These are phyloP conservation scores for Neonectria ditissima DNA, from an alignment of 2,329 filamentous ascomycete genomes.

Conservation along the genomic window DNA sequence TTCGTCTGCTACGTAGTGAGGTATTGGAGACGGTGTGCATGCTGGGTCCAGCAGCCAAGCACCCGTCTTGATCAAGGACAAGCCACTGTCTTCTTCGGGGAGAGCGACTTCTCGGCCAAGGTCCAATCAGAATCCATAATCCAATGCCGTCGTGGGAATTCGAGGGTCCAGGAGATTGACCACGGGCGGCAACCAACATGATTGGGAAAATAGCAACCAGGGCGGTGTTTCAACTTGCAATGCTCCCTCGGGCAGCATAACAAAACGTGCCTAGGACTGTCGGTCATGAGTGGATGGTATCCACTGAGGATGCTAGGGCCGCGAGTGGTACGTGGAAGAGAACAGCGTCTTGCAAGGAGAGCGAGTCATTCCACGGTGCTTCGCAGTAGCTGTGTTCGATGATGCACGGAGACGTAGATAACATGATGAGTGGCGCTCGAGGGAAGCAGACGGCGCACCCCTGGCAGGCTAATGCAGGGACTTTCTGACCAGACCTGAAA, in stretches of 20 bases:
- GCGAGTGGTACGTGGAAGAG: slow-evolving; percentile 11
- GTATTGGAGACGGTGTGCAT: slow-evolving; percentile 9
- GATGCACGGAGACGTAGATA: not conserved
- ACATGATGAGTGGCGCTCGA: slow-evolving; percentile 14
- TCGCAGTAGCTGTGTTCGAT: not conserved
- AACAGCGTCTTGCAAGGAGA: slow-evolving; percentile 1
- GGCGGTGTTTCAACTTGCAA: slow-evolving; percentile 29
- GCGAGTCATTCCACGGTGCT: slow-evolving; percentile 21
- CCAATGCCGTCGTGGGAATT: not conserved
- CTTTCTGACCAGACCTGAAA: slow-evolving; percentile 17
- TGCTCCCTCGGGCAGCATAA: slow-evolving; percentile 20
- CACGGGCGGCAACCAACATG: slow-evolving; percentile 1
- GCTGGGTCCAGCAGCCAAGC: slow-evolving; percentile 9
- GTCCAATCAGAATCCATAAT: slow-evolving; percentile 16
- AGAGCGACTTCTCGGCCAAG: slow-evolving; percentile 7
- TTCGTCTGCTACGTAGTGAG: not conserved
- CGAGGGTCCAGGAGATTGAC: slow-evolving; percentile 20
- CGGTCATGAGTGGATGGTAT: slow-evolving; percentile 5
- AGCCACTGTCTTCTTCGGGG: slow-evolving; percentile 13
- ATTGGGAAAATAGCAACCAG: slow-evolving; percentile 24
- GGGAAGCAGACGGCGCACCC: slow-evolving; percentile 5
- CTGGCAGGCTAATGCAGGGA: slow-evolving; percentile 40
- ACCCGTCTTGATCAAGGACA: slow-evolving; percentile 13
- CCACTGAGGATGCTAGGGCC: slow-evolving; percentile 8
- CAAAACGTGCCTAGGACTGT: slow-evolving; percentile 11